Evolutionary conservation across 164 flowering plant genomes (phyloP), one percentile per base, ranked within the genome.

Genomic region (Annona squamosa): DNA sequence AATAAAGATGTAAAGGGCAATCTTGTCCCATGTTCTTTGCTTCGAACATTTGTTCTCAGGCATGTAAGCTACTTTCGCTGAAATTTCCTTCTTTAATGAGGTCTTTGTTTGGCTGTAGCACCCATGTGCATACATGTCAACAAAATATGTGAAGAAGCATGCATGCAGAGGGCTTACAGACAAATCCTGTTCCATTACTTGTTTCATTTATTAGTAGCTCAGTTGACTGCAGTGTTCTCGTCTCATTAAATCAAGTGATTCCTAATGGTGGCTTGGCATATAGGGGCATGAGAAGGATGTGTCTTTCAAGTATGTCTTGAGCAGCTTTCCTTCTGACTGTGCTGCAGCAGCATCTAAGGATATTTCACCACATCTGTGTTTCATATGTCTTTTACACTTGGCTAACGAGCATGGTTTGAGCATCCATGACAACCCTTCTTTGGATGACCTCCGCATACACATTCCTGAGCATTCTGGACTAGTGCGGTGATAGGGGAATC

Each of bases 311-410:
- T 69, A 79, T 6, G 71, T 78, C 9, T 67, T 87, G 79, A 76
- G 82, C 42, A 74, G 68, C 75, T 87, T 87, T 73, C 90, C 88
- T 10, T 77, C 57, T 71, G 82, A 82, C 57, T 83, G 88, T 77
- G 69, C 71, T 66, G 87, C 87, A 59, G 82, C 88, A 69, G 79
- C 87, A 48, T 46, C 74, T 45, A 77, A 78, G 66, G 85, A 83
- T 45, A 87, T 88, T 68, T 91, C 97, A 2, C 90, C 94, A 4
- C 97, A 91, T 81, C 71, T 91, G 65, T 88, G 97, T 74, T 91
- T 91, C 84, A 90, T 91, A 61, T 91, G 94, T 74, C 79, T 91
- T 2, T 68, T 91, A 72, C 97, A 91, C 87, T 82, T 91, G 48
- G 97, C 97, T n/a, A 91, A 90, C 73, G 94, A 91, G 83, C 88